Evolutionary conservation across 805 yeast species (phyloP).

Genomic region (Candida xyloterini): DNA sequence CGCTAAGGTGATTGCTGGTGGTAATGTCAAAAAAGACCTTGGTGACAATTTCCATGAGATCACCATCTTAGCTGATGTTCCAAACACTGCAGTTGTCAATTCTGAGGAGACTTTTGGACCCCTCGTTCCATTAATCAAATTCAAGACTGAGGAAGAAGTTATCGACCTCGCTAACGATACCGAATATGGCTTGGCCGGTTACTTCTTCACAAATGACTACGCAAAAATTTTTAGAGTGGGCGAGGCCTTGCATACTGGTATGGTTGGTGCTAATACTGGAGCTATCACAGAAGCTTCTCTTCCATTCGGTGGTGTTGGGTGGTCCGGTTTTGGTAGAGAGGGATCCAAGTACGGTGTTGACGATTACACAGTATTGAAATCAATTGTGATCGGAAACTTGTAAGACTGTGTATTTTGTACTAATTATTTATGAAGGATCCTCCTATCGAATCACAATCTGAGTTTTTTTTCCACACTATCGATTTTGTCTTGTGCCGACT

Average conservation of each 20-base stretch:
- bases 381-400: constrained; percentile 51
- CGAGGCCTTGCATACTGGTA: constrained; percentile 70
- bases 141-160: constrained; percentile 63
- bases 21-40: constrained; percentile 47
- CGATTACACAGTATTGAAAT: constrained; percentile 65
- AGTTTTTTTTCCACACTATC: constrained; percentile 58
- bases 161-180: constrained; percentile 59
- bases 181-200: constrained; percentile 75
- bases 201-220: constrained; percentile 60
- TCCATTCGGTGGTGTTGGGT: constrained; percentile 76
- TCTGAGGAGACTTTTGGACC: constrained; percentile 85
- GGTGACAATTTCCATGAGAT: constrained; percentile 68
- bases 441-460: constrained; percentile 1
- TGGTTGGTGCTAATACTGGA: constrained; percentile 82
- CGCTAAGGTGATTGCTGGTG: constrained; percentile 64
- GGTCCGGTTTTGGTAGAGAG: constrained; percentile 79
- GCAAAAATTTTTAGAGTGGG: constrained; percentile 56
- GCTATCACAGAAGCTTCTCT: constrained; percentile 63
- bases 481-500: constrained; percentile 70
- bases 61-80: constrained; percentile 62
- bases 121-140: constrained; percentile 65
- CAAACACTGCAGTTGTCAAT: constrained; percentile 52
- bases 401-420: constrained; percentile 8
- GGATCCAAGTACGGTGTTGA: constrained; percentile 75
- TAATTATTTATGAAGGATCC: not conserved